phyloP scores from a whole-genome alignment of 495 filamentous ascomycete species.

The Penicillium paxilli region DNA sequence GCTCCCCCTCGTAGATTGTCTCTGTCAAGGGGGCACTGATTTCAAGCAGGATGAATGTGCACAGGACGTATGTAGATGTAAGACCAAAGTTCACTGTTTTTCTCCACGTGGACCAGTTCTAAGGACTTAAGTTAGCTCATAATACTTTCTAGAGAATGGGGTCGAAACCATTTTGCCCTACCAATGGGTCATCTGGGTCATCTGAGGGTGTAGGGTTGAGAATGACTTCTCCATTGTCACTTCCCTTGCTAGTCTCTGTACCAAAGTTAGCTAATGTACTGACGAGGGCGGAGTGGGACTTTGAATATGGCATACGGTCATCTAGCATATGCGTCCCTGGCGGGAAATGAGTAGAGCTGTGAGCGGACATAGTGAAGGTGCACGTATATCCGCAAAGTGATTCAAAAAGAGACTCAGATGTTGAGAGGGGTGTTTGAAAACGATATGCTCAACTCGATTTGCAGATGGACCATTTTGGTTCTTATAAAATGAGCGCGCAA shows the following conservation, averaged over 20 bases:
- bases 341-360: background rate
- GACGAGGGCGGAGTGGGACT: background rate
- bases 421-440: background rate
- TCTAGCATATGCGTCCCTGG: conserved; percentile 5
- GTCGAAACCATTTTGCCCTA: conserved; percentile 1
- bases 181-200: conserved; percentile 25
- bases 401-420: background rate
- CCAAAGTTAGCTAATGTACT: conserved; percentile 4
- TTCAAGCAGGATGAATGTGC: conserved; percentile 25
- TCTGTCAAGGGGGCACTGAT: conserved; percentile 30
- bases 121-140: background rate
- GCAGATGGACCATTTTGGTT: background rate
- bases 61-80: conserved; percentile 32
- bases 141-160: background rate
- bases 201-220: conserved; percentile 18
- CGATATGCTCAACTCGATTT: background rate
- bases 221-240: conserved; percentile 7
- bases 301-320: background rate
- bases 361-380: background rate
- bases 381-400: too few relatives aligned
- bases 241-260: conserved; percentile 1
- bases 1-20: conserved; percentile 22
- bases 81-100: conserved; percentile 38
- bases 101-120: conserved; percentile 23
- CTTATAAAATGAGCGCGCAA: background rate